Base-by-base conservation (phyloP, 352 stramenopile genomes). In the Globisporangium polare region DNA sequence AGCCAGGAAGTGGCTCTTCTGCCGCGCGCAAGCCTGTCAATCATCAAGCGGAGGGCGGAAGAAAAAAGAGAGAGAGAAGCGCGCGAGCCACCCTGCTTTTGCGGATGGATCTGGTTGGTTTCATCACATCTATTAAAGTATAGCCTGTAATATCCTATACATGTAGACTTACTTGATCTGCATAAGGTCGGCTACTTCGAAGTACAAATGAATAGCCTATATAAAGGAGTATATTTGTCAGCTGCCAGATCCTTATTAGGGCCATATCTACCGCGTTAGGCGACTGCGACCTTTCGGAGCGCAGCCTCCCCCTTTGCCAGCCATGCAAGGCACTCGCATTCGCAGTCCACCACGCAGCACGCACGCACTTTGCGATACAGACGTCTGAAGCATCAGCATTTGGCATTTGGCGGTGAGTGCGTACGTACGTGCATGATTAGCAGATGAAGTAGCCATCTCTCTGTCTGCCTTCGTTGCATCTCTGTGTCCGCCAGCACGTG, bases 221-320 rank as follows among this genome's bases (percentile, higher is more conserved):
- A 53, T 39, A 53, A 53, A 37, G 0, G 6, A 53, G 39, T 53
- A 22, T 53, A 24, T 9, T 29, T 24, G 26, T 0, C 15, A 53
- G 1, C 15, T 7, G 0, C 5, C 15, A 17, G 9, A 29, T 17
- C 47, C 47, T 22, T 53, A 37, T 37, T 39, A 39, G 10, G 47
- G 9, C 9, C 26, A 8, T 12, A 20, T 2, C 39, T 53, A 20
- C 26, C 12, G 24, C 15, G 7, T 20, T 53, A 39, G 26, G 26
- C 15, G 47, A 53, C 47, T 53, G 47, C 47, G 47, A 53, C 47
- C 47, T 53, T 53, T 53, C 47, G 27, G 10, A 53, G 47, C 24
- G 10, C 24, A 53, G 17, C 29, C 29, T 33, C 29, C 8, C 46
- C 24, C 13, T 53, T 53, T 39, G 47, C 15, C 47, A 22, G 26